Base-by-base conservation (phyloP, 306 rosid genomes). In the Parietaria judaica region DNA sequence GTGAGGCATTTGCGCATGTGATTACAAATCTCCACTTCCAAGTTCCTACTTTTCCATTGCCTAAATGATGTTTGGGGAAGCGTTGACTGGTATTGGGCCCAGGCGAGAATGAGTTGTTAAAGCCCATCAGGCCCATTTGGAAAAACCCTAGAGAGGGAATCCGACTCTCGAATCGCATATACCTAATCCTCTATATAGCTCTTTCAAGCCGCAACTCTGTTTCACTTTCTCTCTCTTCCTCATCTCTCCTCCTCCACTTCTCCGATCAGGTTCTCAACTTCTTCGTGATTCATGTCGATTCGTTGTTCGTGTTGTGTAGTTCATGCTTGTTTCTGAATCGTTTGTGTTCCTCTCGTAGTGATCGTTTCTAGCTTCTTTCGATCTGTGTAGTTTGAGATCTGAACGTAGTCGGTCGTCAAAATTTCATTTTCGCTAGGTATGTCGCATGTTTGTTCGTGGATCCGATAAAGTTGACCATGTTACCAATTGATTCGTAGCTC, bases 101-200 rank as follows among this genome's bases (percentile, higher is more conserved):
- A 23, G 31, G 31, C 2, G 31, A 2, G 2, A 7, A 5, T 13
- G 0, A 23, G 38, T 6, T 7, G 3, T 6, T 14, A 63, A 47
- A 58, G 72, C 69, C 72, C 69, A 54, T 14, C 11, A 35, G 50
- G n/a, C 63, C 71, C 79, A 66, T 59, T 36, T 4, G 3, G 13
- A 37, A 61, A 75, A 75, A 70, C 80, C 80, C 76, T 70, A 75
- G 64, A 13, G 48, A 34, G n/a, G 66, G 61, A 51, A 58, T 37
- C 37, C 37, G 72, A 36, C 14, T 4, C 15, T 8, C 4, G 43
- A 38, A 54, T 39, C 68, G 68, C 51, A 70, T 65, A 65, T 69
- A 62, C 71, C 41, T 11, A 36, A 3, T 8, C 34, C 12, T 60
- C 14, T 53, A 12, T 43, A 5, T 56, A 46, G 59, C 7, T 17